Percentiles rank a stretch among this genome's conserved stretches.
Evolutionary conservation across 1,139 yeast genomes (phyloP).

Genomic region (Hanseniaspora gamundiae): DNA sequence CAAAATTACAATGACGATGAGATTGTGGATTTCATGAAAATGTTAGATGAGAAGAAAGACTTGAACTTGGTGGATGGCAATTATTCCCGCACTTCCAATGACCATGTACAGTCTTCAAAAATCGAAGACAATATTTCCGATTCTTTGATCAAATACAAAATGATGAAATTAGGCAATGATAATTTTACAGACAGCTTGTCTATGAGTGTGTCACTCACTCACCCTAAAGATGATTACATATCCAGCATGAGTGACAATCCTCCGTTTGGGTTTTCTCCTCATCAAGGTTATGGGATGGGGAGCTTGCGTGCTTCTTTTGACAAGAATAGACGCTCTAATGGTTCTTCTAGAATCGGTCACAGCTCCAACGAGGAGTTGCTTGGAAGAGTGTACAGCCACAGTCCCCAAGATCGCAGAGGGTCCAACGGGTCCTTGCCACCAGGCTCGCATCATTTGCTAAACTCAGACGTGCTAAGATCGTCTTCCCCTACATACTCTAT

Average conservation of each 20-base stretch:
- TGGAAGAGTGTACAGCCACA: conserved; percentile 6
- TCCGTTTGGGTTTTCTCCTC: conserved; percentile 8
- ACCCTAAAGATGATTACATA: conserved; percentile 2
- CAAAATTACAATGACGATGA: conserved; percentile 52
- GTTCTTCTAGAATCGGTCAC: neutral
- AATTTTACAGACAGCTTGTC: conserved; percentile 31
- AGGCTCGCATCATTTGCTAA: conserved; percentile 15
- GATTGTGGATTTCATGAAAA: conserved; percentile 63
- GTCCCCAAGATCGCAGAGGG: conserved; percentile 14
- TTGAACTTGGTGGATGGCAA: neutral
- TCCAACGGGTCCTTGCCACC: conserved; percentile 16
- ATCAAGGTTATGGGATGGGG: conserved; percentile 2
- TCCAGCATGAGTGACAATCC: conserved; percentile 4
- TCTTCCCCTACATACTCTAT: conserved; percentile 19
- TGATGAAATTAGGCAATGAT: conserved; percentile 34
- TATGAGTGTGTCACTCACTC: conserved; percentile 22
- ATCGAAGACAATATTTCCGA: conserved; percentile 21
- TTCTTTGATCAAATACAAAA: conserved; percentile 36
- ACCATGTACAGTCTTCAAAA: conserved; percentile 8
- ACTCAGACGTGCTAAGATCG: conserved; percentile 10
- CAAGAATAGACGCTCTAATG: conserved; percentile 1
- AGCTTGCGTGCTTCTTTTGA: neutral
- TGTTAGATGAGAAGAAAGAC: conserved; percentile 46
- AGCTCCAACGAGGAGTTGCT: conserved; percentile 5
- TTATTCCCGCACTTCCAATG: conserved; percentile 8